Conservation (phyloP, 1,284 basidiomycete species). For the Melampsora americana region DNA sequence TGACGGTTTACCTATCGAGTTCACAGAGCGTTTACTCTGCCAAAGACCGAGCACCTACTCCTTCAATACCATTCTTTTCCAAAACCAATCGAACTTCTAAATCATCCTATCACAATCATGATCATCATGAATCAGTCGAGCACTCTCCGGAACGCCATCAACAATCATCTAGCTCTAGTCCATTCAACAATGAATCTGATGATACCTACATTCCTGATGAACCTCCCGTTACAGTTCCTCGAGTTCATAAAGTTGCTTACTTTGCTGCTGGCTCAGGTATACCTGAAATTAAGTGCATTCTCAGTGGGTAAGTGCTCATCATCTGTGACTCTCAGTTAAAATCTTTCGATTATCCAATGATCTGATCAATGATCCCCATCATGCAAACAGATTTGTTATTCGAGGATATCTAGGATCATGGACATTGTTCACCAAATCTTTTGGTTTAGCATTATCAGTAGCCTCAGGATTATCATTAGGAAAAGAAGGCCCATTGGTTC, state of each 20-base stretch:
- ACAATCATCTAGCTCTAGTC: not conserved
- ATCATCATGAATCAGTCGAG: not conserved
- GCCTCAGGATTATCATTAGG: conserved; percentile 84
- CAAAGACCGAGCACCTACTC: conserved; percentile 62
- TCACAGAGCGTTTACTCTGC: conserved; percentile 80
- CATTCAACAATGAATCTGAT: not conserved
- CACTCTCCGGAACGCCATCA: not conserved
- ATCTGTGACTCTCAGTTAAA: not conserved
- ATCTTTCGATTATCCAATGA: not conserved
- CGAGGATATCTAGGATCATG: conserved; percentile 91
- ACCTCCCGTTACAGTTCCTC: not conserved
- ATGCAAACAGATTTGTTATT: conserved; percentile 77
- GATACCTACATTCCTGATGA: conserved; percentile 4
- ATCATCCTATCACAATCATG: not conserved
- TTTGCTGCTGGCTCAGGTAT: conserved; percentile 92
- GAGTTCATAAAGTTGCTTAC: conserved; percentile 46
- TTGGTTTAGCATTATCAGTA: conserved; percentile 84
- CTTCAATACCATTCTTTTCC: conserved; percentile 11
- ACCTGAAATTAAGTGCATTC: conserved; percentile 93
- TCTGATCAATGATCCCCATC: not conserved
- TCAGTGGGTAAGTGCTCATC: conserved; percentile 67
- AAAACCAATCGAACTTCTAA: not conserved
- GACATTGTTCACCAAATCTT: conserved; percentile 82
- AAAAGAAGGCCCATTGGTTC: conserved; percentile 95
- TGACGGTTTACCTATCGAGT: conserved; percentile 82